Evolutionary conservation across 306 rosid species (phyloP).

Genomic region (Quercus robur): DNA sequence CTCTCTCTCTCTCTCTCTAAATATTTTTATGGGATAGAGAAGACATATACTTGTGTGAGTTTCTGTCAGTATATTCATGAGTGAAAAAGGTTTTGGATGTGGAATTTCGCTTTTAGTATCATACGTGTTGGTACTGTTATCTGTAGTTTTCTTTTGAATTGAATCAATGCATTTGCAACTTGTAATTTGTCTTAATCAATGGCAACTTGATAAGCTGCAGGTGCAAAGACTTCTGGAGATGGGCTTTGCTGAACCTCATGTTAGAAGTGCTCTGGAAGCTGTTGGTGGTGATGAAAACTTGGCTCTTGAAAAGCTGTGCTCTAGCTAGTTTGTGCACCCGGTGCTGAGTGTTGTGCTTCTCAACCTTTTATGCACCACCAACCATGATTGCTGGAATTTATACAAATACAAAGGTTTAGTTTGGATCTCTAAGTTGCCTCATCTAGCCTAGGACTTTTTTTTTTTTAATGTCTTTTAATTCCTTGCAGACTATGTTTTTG

Average conservation of each 20-base stretch:
- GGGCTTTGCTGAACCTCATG: slow-evolving; percentile 92
- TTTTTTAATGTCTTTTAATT: not conserved
- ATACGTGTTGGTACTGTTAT: not conserved
- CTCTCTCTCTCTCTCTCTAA: not conserved
- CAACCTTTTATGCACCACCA: not conserved
- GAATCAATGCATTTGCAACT: not conserved
- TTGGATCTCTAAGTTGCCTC: not conserved
- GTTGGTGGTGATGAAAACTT: slow-evolving; percentile 94
- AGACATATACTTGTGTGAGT: not conserved
- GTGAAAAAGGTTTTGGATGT: not conserved
- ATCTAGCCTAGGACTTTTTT: not conserved
- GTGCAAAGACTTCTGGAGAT: slow-evolving; percentile 85
- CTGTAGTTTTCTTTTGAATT: not conserved
- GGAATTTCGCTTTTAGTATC: not conserved
- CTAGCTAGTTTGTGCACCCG: slow-evolving; percentile 28
- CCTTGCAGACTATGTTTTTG: not conserved
- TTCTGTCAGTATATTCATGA: not conserved
- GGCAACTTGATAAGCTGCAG: slow-evolving; percentile 34
- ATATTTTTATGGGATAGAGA: not conserved
- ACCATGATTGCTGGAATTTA: slow-evolving; percentile 10
- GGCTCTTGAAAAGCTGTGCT: slow-evolving; percentile 89
- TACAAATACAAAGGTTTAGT: slow-evolving; percentile 5
- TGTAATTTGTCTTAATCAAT: not conserved
- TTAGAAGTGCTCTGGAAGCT: slow-evolving; percentile 74
- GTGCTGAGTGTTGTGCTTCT: not conserved